phyloP scores from a whole-genome alignment of 148 eudicot species.

The Limonium bicolor region DNA sequence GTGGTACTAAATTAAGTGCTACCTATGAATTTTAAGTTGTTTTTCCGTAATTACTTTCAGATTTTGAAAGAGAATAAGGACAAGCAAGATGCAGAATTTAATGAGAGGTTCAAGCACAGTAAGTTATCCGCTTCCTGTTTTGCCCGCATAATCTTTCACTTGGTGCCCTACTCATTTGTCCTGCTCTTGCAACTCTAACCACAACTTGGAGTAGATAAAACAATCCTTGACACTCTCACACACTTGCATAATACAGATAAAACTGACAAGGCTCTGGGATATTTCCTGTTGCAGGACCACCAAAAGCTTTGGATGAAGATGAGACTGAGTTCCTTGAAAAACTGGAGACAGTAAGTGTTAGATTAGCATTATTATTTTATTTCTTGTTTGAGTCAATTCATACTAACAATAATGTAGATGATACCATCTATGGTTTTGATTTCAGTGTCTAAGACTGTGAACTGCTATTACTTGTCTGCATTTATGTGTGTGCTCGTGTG shows the following conservation, averaged over 20 bases:
- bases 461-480: too few relatives aligned
- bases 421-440: too few relatives aligned
- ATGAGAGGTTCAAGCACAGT: constrained; percentile 78
- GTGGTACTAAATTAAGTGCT: too few relatives aligned
- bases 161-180: background rate
- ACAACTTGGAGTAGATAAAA: background rate
- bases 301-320: constrained; percentile 95
- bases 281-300: constrained; percentile 60
- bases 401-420: too few relatives aligned
- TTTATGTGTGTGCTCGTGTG: too few relatives aligned
- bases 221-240: too few relatives aligned
- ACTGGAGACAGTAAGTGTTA: constrained; percentile 44
- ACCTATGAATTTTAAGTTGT: too few relatives aligned
- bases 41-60: too few relatives aligned
- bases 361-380: background rate
- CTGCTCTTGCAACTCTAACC: background rate
- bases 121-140: constrained; percentile 10
- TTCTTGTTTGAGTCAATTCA: background rate
- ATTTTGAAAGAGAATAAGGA: constrained; percentile 91
- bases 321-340: constrained; percentile 88
- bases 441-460: too few relatives aligned
- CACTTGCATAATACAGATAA: too few relatives aligned
- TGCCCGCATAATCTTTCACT: too few relatives aligned
- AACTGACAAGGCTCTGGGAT: background rate
- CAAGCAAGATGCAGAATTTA: constrained; percentile 82